Base-by-base conservation (phyloP, 164 flowering plant species). In the Stephania cephalantha region DNA sequence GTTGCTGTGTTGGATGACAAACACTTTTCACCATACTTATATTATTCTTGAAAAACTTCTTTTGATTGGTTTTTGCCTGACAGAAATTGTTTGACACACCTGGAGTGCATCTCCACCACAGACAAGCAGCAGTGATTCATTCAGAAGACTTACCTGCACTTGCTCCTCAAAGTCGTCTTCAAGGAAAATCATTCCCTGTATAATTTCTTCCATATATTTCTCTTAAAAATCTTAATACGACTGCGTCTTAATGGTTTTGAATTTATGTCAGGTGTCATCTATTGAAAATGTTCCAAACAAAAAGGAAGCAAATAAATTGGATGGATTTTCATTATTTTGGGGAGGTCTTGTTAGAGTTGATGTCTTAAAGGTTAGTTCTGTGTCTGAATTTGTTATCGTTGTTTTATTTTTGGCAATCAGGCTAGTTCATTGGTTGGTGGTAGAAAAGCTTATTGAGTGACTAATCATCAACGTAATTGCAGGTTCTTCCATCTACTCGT, bases 101-200 rank as follows among this genome's bases (percentile, higher is more conserved):
- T 78, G 98, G 98, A 75, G 97, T 93, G 78, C 99, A 95, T 87
- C 97, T 93, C 71, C 99, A 95, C 83, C 99, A 95, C 77, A 87
- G 99, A 85, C 97, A 89, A 88, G 90, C 98, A 74, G 98, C 97
- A 55, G 97, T 93, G 46, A 90, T 95, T 80, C 86, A 89, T 77
- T 81, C 97, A 69, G 93, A 90, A 78, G 99, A 95, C 84, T 85
- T 95, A 68, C 97, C 97, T 76, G 78, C 87, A 73, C 97, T 95
- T 83, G 98, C 99, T 84, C 99, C 98, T 79, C 96, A 81, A 82
- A 93, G 88, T 83, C 92, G 97, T 66, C 92, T 95, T 20, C 84
- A 89, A 81, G 97, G 98, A 69, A 93, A 81, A 82, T 74, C 87
- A 55, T 84, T 93, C 73, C 89, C 89, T 71, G 96, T 91, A 89